Percentiles rank a stretch among this genome's conserved stretches.
These are phyloP conservation scores for Psilocybe subaeruginosa DNA, from an alignment of 768 basidiomycete genomes.

Conservation along the genomic window DNA sequence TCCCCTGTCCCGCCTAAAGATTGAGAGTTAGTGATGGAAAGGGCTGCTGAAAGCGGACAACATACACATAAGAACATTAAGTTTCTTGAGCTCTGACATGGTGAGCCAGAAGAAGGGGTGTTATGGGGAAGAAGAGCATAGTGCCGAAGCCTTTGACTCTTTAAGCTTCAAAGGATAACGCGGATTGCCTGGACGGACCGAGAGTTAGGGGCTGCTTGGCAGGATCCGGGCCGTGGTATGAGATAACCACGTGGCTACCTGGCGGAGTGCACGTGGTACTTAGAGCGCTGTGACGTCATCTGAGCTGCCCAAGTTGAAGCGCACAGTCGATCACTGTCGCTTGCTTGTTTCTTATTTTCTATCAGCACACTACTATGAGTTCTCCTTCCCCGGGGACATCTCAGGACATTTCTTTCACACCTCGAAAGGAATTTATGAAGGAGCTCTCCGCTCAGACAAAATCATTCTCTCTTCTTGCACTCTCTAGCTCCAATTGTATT, in stretches of 20 bases:
- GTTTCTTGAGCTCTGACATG: slow-evolving; percentile 52
- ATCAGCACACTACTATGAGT: slow-evolving; percentile 22
- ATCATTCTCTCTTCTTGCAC: slow-evolving; percentile 70
- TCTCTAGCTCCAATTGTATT: slow-evolving; percentile 64
- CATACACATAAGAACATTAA: slow-evolving; percentile 84
- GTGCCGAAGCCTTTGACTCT: background rate
- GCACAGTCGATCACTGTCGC: background rate
- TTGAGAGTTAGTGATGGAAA: background rate
- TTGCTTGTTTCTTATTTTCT: slow-evolving; percentile 5
- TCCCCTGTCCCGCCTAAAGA: slow-evolving; percentile 55
- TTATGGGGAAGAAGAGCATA: slow-evolving; percentile 6
- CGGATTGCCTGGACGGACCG: slow-evolving; percentile 8
- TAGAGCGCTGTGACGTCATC: slow-evolving; percentile 24
- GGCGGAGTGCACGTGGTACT: slow-evolving; percentile 20
- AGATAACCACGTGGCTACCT: slow-evolving; percentile 17
- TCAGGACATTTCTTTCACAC: slow-evolving; percentile 57
- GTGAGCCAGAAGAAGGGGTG: background rate
- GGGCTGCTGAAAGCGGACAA: slow-evolving; percentile 1
- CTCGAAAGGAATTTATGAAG: slow-evolving; percentile 74
- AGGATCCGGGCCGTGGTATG: background rate
- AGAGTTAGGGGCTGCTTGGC: background rate
- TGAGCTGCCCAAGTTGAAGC: background rate
- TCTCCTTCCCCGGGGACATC: slow-evolving; percentile 25
- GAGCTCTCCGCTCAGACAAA: slow-evolving; percentile 52
- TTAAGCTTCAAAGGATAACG: background rate